Percentiles rank a stretch among this genome's conserved stretches.
These are phyloP conservation scores for Arachnopeziza araneosa DNA, from an alignment of 2,329 filamentous ascomycete genomes.

Conservation along the genomic window DNA sequence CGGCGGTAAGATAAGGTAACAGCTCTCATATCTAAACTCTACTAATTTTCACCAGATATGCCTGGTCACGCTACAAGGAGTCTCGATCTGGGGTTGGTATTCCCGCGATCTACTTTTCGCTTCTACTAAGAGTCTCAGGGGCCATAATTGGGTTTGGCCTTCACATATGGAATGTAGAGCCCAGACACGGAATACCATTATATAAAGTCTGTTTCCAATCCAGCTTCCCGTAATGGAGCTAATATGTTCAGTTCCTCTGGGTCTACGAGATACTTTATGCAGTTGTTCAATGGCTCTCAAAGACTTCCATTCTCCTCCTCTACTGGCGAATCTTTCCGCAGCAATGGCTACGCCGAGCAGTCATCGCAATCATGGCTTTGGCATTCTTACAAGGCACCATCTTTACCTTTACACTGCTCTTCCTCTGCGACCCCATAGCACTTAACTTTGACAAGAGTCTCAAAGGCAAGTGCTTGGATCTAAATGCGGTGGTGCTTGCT, in stretches of 20 bases:
- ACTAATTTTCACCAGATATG: neutral
- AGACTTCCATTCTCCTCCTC: neutral
- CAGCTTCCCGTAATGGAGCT: neutral
- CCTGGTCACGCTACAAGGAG: neutral
- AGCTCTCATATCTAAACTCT: neutral
- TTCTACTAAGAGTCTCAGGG: neutral
- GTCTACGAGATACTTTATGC: neutral
- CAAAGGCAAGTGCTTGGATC: neutral
- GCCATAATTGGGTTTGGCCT: neutral
- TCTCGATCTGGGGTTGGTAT: neutral
- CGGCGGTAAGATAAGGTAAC: neutral
- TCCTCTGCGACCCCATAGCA: neutral
- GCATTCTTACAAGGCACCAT: neutral
- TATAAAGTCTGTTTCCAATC: neutral
- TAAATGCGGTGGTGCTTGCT: neutral
- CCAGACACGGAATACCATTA: neutral
- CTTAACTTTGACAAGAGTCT: neutral
- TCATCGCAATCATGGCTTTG: neutral
- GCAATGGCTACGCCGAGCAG: neutral
- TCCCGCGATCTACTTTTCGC: neutral
- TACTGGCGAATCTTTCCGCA: slow-evolving; percentile 1
- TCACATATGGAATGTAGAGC: neutral
- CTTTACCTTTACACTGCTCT: neutral
- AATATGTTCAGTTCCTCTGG: neutral
- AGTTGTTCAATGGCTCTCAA: neutral